Conservation (phyloP, 345 rosid genomes). For the Syzygium aromaticum region DNA sequence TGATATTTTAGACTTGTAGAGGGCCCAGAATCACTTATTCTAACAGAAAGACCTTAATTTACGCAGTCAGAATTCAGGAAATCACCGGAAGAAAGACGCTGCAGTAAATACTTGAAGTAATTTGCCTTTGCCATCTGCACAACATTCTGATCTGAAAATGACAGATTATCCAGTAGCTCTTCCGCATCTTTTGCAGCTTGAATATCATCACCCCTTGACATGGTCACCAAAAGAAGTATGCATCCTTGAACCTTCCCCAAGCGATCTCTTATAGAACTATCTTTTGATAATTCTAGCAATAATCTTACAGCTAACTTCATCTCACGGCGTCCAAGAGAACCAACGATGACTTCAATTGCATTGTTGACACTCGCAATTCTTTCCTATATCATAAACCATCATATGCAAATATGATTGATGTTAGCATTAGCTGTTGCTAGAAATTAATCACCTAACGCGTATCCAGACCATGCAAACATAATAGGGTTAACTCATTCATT, state of each 20-base stretch:
- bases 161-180: slow-evolving; percentile 43
- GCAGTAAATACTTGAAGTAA: slow-evolving; percentile 51
- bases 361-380: slow-evolving; percentile 32
- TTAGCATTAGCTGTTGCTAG: neutral
- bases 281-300: slow-evolving; percentile 43
- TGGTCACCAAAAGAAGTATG: slow-evolving; percentile 58
- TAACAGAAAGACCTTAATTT: neutral
- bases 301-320: slow-evolving; percentile 48
- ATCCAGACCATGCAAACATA: neutral
- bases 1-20: neutral
- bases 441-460: neutral
- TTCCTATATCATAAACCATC: slow-evolving; percentile 30
- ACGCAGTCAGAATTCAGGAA: neutral
- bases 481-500: neutral
- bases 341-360: slow-evolving; percentile 44
- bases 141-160: slow-evolving; percentile 45
- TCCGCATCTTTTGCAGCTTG: slow-evolving; percentile 44
- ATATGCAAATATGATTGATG: neutral
- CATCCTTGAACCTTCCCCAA: slow-evolving; percentile 58
- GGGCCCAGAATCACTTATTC: neutral
- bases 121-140: slow-evolving; percentile 67
- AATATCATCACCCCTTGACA: slow-evolving; percentile 41
- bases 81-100: slow-evolving; percentile 45
- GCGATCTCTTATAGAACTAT: slow-evolving; percentile 15
- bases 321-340: slow-evolving; percentile 55